Base-by-base conservation (phyloP, 2,329 filamentous ascomycete genomes). In the Alternaria panax region DNA sequence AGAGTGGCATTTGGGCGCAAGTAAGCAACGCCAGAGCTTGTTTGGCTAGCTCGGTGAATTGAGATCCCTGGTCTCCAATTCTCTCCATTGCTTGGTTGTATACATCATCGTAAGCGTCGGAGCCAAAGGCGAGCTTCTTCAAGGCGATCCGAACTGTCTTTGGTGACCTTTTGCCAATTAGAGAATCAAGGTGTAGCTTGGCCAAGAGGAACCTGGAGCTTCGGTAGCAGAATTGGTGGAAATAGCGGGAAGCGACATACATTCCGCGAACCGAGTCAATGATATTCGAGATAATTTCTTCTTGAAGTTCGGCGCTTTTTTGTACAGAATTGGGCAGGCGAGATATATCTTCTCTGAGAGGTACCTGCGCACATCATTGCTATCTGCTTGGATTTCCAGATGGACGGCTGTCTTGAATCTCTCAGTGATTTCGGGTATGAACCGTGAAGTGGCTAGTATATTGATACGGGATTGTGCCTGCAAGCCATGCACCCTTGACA, bases 221-320 rank as follows among this genome's bases (percentile, higher is more conserved):
- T 16, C 0, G 6, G 14, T 0, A 32, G 2, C 16, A 32, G 30
- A 14, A 14, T 32, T 5, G 11, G 5, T 2, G 4, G 5, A 16
- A 14, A 11, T 2, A 5, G 16, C 5, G 30, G 12, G 16, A 32
- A 16, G 0, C 0, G 1, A 32, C 30, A 6, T 1, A 32, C 30
- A 32, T 32, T 32, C 30, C 30, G 5, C 30, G 30, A 32, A 32
- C 30, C 11, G 30, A 11, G 5, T 32, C 30, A 5, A 32, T 14
- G 16, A 32, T 14, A 14, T 1, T 32, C 4, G 30, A 32, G 30
- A 32, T 32, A 2, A 32, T 32, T 32, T 32, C 12, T 12, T 32
- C 30, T 34, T 34, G 30, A 12, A 34, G 12, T 1, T 34, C 30
- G 2, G 14, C 1, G 0, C 16, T 34, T 6, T 34, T 34, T 12